A percentile compares a stretch with the other conserved stretches of the same genome.
phyloP scores from a whole-genome alignment of 257 asterid species.

The Nyctanthes arbortristis region DNA sequence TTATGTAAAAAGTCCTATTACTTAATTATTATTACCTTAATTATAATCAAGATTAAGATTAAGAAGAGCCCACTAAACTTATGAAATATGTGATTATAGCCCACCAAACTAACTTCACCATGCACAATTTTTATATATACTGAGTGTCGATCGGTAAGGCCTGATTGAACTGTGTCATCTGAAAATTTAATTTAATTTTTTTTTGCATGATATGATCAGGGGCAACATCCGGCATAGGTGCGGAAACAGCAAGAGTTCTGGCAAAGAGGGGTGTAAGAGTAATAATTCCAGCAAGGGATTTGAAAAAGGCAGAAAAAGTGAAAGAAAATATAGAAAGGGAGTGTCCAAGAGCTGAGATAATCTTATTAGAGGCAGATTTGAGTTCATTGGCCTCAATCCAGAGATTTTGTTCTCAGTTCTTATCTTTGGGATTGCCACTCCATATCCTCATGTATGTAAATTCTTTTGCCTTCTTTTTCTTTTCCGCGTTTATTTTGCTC shows the following conservation, averaged over 20 bases:
- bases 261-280: slow-evolving; percentile 79
- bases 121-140: too few relatives aligned
- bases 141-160: not conserved
- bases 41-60: not conserved
- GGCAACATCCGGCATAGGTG: slow-evolving; percentile 92
- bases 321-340: slow-evolving; percentile 60
- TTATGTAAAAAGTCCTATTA: not conserved
- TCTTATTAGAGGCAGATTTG: slow-evolving; percentile 72
- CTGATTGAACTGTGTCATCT: not conserved
- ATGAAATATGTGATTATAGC: not conserved
- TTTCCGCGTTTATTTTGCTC: not conserved
- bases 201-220: slow-evolving; percentile 38
- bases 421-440: slow-evolving; percentile 76
- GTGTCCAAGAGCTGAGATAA: slow-evolving; percentile 58
- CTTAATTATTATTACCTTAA: not conserved
- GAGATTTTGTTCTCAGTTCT: slow-evolving; percentile 72
- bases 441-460: slow-evolving; percentile 59
- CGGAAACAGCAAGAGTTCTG: slow-evolving; percentile 84
- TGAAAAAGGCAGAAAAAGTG: slow-evolving; percentile 59
- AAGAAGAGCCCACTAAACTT: not conserved
- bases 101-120: not conserved
- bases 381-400: slow-evolving; percentile 84
- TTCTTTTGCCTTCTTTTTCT: not conserved
- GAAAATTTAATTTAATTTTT: not conserved
- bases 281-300: slow-evolving; percentile 76